Base-by-base conservation (phyloP, 805 yeast species). In the Saccharomycopsis sp. region DNA sequence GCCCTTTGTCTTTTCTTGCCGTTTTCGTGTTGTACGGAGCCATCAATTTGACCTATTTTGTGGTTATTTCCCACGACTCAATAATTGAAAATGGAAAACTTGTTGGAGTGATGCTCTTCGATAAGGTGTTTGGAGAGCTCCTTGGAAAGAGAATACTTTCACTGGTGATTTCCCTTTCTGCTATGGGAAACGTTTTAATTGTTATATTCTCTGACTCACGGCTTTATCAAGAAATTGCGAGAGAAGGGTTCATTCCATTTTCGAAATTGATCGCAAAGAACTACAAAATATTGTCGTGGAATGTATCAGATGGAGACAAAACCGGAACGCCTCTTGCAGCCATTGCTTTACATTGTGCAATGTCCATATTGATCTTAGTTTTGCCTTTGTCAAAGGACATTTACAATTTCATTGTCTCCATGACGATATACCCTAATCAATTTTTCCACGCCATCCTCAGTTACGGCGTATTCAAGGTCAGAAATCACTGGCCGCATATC, bases 121-220 rank as follows among this genome's bases (percentile, higher is more conserved):
- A 78, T 55, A 81, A 74, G 59, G 73, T 83, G 0, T 77, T 79
- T 56, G 87, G 88, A 0, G 67, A 73, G 53, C 68, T 68, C 37
- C 57, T 80, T 5, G 88, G 88, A 2, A 72, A 79, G 46, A 78
- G 75, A 61, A 69, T 83, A 47, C 73, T 83, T 51, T 79, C 86
- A 0, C 65, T 80, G 40, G 74, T 85, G 0, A 77, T 83, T 34
- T 85, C 86, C 0, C 58, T 82, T 16, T 79, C 83, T 48, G 76
- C 87, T 3, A 80, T 79, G 1, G 84, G 87, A 0, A 83, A 83
- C 64, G 79, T 83, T 2, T 76, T 82, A 66, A 87, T 83, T 15
- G 84, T 81, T 1, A 64, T 81, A n/a, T 83, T 82, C 65, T 75
- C 83, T 4, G 72, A 80, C 9, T 80, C 86, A 0, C 72, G 89